Conservation (phyloP, 768 basidiomycete genomes). For the Suillus weaverae region DNA sequence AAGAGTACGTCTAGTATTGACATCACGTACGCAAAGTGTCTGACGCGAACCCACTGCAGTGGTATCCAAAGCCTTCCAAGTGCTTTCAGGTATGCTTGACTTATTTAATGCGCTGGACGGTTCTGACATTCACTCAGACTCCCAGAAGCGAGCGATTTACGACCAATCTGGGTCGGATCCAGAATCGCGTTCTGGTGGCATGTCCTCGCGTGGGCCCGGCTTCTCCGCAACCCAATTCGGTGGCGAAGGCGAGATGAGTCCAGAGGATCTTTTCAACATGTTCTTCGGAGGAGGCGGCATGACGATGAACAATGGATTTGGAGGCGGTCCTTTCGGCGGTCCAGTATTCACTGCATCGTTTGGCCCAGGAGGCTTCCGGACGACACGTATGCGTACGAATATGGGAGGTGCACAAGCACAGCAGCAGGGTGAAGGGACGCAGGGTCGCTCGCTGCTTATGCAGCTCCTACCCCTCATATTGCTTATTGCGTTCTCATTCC, state of each 20-base stretch:
- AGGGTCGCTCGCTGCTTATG: constrained; percentile 58
- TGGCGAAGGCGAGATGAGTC: constrained; percentile 81
- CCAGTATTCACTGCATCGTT: constrained; percentile 77
- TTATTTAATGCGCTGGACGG: background rate
- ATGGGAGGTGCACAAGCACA: constrained; percentile 37
- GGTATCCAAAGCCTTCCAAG: constrained; percentile 97
- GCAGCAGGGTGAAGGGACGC: constrained; percentile 39
- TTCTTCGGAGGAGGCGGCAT: constrained; percentile 85
- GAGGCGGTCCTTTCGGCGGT: constrained; percentile 47
- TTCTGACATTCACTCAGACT: constrained; percentile 45
- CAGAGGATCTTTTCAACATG: constrained; percentile 98
- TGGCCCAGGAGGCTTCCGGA: constrained; percentile 81
- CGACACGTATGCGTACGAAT: constrained; percentile 53
- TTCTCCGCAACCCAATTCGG: constrained; percentile 54
- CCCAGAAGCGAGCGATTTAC: constrained; percentile 85
- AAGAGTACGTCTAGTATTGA: constrained; percentile 63
- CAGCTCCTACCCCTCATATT: constrained; percentile 86
- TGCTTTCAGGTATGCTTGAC: constrained; percentile 65
- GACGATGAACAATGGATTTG: constrained; percentile 43
- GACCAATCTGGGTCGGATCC: constrained; percentile 89
- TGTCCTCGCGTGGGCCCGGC: constrained; percentile 53
- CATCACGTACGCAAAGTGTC: constrained; percentile 2
- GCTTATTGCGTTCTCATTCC: constrained; percentile 79
- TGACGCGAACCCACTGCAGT: constrained; percentile 47
- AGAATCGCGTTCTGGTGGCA: constrained; percentile 75